Evolutionary conservation across 805 yeast species (phyloP).

Genomic region (Maudiozyma turicensis): DNA sequence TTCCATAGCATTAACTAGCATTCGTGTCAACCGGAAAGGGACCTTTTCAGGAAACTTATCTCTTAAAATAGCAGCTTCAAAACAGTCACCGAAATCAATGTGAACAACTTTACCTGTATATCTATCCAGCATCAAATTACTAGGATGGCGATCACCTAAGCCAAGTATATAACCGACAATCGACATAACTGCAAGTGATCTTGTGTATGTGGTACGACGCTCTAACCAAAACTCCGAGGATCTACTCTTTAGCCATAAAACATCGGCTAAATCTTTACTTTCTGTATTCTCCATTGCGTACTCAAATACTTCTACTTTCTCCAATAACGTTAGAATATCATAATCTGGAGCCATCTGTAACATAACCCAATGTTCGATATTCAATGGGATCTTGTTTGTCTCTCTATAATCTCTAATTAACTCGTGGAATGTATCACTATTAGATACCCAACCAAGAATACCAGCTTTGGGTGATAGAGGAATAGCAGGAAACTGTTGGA

Average conservation of each 20-base stretch:
- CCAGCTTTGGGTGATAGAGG: slow-evolving; percentile 98
- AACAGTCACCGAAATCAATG: slow-evolving; percentile 98
- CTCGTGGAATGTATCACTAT: slow-evolving; percentile 93
- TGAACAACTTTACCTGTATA: slow-evolving; percentile 93
- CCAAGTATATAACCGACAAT: slow-evolving; percentile 98
- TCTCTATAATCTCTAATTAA: slow-evolving; percentile 88
- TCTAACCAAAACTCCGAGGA: slow-evolving; percentile 98
- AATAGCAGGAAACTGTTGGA: slow-evolving; percentile 85
- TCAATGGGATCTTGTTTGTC: slow-evolving; percentile 75
- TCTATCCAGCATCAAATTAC: slow-evolving; percentile 90
- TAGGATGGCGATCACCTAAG: slow-evolving; percentile 95
- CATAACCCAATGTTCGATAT: slow-evolving; percentile 93
- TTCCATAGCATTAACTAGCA: slow-evolving; percentile 98
- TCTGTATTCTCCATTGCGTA: slow-evolving; percentile 91
- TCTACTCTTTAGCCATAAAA: slow-evolving; percentile 90
- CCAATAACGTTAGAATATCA: slow-evolving; percentile 77
- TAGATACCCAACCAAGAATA: slow-evolving; percentile 92
- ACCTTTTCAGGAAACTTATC: slow-evolving; percentile 98
- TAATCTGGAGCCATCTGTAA: slow-evolving; percentile 95
- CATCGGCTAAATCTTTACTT: slow-evolving; percentile 93
- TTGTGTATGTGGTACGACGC: slow-evolving; percentile 89
- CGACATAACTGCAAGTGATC: slow-evolving; percentile 96
- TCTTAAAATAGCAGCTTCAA: slow-evolving; percentile 92
- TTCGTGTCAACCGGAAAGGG: slow-evolving; percentile 91
- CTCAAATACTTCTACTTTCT: slow-evolving; percentile 93